Base-by-base conservation (phyloP, 352 stramenopile species). In the Pythium utonaiense region DNA sequence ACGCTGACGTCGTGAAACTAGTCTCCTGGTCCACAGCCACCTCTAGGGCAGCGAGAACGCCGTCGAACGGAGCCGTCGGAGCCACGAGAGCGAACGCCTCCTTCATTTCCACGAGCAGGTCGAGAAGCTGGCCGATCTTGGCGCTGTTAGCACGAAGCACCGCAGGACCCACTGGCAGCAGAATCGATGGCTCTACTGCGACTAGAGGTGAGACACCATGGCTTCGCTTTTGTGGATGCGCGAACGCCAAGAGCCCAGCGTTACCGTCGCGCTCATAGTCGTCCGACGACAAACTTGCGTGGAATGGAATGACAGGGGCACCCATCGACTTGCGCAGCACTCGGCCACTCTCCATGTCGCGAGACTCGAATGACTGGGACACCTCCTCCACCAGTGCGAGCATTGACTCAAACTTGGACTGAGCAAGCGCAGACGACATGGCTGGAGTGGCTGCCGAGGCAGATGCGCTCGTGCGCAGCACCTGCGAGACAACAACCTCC, bases 171-270 rank as follows among this genome's bases (percentile, higher is more conserved):
- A 69, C 60, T 8, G 66, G 66, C 0, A 73, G 19, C 12, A 64
- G 36, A 13, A 73, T 42, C 16, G 55, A 16, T 1, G 50, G 47
- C 5, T 27, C 34, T 12, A 47, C 19, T 6, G 54, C 24, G 17
- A 73, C 64, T 25, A 76, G 38, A 2, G 80, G 83, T 2, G 83
- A 90, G n/a, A 92, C 40, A 12, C 83, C 83, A 55, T 88, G 81
- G 21, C 86, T 67, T 8, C 78, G 83, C 30, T 85, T 84, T 7
- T 68, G 71, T 12, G 74, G 64, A 54, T 75, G 75, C 1, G 83
- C 72, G 53, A 93, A 93, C 10, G 75, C 64, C 25, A 83, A 70
- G 21, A 88, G 57, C 3, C 66, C 66, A 12, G 40, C 68, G 13
- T 64, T 67, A 24, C 69, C 66, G n/a, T 82, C 75, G 1, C 73